A percentile compares a stretch with the other conserved stretches of the same genome.
phyloP scores from a whole-genome alignment of 2,329 filamentous ascomycete genomes.

The Colletotrichum cuscutae region DNA sequence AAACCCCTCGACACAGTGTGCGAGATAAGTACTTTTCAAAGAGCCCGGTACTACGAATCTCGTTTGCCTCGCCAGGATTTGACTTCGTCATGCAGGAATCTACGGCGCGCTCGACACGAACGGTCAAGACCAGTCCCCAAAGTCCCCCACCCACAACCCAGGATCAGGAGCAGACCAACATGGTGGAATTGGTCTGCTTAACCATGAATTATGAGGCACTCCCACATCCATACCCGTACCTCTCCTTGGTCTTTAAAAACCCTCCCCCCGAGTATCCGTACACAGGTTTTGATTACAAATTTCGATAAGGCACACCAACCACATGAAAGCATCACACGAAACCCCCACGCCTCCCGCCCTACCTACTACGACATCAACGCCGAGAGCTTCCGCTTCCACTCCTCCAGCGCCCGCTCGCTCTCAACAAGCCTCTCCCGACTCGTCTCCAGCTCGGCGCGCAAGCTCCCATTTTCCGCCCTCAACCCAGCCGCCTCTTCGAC shows the following conservation, averaged over 20 bases:
- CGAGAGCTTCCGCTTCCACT: not conserved
- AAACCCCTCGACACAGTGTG: too few relatives aligned
- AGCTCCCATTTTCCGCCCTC: not conserved
- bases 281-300: not conserved
- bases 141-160: too few relatives aligned
- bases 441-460: not conserved
- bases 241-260: not conserved
- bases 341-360: not conserved
- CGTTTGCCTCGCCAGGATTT: too few relatives aligned
- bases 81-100: not conserved
- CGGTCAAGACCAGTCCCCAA: not conserved
- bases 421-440: not conserved
- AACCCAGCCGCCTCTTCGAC: not conserved
- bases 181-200: not conserved
- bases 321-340: not conserved
- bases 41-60: too few relatives aligned
- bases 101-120: not conserved
- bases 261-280: not conserved
- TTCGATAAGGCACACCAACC: not conserved
- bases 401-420: not conserved
- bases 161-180: too few relatives aligned
- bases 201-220: not conserved
- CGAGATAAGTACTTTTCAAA: too few relatives aligned
- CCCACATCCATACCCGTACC: not conserved
- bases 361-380: not conserved